Conservation (phyloP, 495 filamentous ascomycete species). For the Daldinia loculata region DNA sequence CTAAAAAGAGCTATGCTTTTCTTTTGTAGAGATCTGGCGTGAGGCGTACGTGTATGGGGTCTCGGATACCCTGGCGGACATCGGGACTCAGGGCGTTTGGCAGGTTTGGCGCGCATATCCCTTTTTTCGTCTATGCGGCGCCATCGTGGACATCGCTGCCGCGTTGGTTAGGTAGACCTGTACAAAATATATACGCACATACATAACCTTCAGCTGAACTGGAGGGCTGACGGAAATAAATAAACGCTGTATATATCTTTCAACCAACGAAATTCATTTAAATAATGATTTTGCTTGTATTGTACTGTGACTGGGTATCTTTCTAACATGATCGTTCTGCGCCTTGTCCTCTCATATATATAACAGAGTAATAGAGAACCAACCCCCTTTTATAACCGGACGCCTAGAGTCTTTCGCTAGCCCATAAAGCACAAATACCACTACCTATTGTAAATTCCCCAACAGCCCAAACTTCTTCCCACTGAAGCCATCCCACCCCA, state of each 20-base stretch:
- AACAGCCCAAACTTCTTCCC: neutral
- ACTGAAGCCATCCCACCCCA: no score
- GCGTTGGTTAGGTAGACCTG: constrained; percentile 3
- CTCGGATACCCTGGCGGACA: constrained; percentile 6
- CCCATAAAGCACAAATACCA: neutral
- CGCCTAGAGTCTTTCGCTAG: neutral
- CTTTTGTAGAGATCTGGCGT: neutral
- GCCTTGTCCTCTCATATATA: neutral
- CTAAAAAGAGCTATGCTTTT: neutral
- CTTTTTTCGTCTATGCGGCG: neutral
- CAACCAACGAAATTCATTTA: neutral
- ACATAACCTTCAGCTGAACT: constrained; percentile 15
- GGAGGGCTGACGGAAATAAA: constrained; percentile 6
- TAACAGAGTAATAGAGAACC: neutral
- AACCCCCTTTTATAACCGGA: neutral
- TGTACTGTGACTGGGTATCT: constrained; percentile 39
- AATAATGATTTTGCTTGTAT: constrained; percentile 3
- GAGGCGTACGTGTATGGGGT: constrained; percentile 7
- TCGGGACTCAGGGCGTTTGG: constrained; percentile 10
- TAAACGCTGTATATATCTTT: constrained; percentile 23
- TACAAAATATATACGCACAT: neutral
- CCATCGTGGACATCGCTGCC: neutral
- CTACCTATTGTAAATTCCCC: neutral
- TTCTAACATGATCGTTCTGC: constrained; percentile 3
- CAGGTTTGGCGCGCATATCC: neutral